Percentiles rank a stretch among this genome's conserved stretches.
These are phyloP conservation scores for Dactylellina parvicollis DNA, from an alignment of 2,329 filamentous ascomycete species.

Conservation along the genomic window DNA sequence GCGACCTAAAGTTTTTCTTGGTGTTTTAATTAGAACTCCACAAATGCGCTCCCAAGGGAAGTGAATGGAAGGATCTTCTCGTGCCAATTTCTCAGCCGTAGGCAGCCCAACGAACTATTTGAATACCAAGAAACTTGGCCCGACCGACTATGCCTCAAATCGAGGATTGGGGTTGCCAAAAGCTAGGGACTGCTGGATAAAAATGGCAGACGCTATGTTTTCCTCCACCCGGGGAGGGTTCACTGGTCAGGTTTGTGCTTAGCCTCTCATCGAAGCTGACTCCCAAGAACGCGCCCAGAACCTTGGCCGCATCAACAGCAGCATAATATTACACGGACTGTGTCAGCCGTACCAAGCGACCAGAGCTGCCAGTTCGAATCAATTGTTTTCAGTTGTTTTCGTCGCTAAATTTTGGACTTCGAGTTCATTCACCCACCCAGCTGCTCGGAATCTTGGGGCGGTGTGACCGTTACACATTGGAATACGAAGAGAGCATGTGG, in stretches of 20 bases:
- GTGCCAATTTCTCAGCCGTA: conserved; percentile 54
- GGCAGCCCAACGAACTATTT: conserved; percentile 34
- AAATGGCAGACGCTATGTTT: conserved; percentile 2
- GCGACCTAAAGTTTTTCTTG: conserved; percentile 27
- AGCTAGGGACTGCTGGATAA: conserved; percentile 32
- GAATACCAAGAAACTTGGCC: conserved; percentile 51
- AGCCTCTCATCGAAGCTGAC: conserved; percentile 41
- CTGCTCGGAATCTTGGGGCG: neutral
- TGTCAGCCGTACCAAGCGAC: conserved; percentile 41
- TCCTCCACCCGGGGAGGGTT: neutral
- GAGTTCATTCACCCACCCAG: neutral
- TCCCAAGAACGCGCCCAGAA: conserved; percentile 42
- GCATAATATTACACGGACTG: conserved; percentile 49
- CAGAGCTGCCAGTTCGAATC: neutral
- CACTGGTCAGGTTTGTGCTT: conserved; percentile 25
- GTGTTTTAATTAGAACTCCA: neutral
- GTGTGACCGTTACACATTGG: conserved; percentile 12
- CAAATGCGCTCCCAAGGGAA: neutral
- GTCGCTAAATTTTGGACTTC: neutral
- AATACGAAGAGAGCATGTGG: conserved; percentile 21
- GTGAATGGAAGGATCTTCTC: conserved; percentile 12
- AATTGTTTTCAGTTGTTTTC: neutral
- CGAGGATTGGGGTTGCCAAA: conserved; percentile 32
- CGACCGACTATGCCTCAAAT: conserved; percentile 34
- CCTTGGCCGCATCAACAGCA: conserved; percentile 46